Evolutionary conservation across 2,329 filamentous ascomycete species (phyloP).

Genomic region (Colletotrichum melonis): DNA sequence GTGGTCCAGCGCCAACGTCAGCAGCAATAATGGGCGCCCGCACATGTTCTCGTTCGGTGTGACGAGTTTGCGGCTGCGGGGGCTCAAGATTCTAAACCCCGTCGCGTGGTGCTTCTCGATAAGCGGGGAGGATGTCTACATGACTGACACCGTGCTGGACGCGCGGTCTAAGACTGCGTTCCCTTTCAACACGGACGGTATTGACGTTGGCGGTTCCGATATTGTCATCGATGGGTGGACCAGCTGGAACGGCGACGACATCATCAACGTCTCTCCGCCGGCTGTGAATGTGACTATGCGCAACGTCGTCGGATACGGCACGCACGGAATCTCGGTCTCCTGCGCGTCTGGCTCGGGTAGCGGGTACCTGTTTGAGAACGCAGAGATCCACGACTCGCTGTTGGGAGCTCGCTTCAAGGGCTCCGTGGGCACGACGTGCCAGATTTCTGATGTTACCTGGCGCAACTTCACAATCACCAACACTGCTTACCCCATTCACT

Average conservation of each 20-base stretch:
- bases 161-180: constrained; percentile 2
- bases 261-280: constrained; percentile 20
- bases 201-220: constrained; percentile 15
- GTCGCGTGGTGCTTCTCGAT: constrained; percentile 23
- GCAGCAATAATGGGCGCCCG: constrained; percentile 16
- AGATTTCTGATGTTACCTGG: constrained; percentile 17
- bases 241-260: constrained; percentile 23
- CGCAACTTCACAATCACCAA: constrained; percentile 26
- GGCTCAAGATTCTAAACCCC: constrained; percentile 18
- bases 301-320: constrained; percentile 13
- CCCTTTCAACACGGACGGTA: constrained; percentile 24
- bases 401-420: constrained; percentile 25
- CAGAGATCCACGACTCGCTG: constrained; percentile 10
- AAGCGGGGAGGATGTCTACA: constrained; percentile 20
- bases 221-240: constrained; percentile 18
- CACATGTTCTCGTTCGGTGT: constrained; percentile 23
- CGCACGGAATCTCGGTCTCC: constrained; percentile 16
- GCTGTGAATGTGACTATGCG: constrained; percentile 24
- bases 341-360: constrained; percentile 5
- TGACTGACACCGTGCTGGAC: constrained; percentile 25
- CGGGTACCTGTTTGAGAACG: constrained; percentile 21
- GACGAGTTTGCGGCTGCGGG: constrained; percentile 4
- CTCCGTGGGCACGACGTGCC: constrained; percentile 17
- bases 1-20: constrained; percentile 12
- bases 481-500: constrained; percentile 22